These are phyloP conservation scores for Talaromyces sp. DNA, from an alignment of 2,329 filamentous ascomycete species.

Conservation along the genomic window DNA sequence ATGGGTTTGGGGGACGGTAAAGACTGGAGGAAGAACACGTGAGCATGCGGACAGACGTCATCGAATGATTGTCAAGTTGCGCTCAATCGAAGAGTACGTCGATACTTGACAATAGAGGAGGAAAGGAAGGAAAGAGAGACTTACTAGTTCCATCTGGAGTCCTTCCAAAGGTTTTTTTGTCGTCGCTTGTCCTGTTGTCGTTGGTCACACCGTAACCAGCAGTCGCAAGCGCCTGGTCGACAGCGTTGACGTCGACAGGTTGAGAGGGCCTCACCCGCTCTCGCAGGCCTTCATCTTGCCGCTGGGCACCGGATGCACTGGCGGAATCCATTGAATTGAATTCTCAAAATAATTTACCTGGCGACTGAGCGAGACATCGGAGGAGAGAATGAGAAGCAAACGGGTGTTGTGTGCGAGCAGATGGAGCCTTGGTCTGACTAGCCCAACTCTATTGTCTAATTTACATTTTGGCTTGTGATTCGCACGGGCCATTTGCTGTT, in stretches of 20 bases:
- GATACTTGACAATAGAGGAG: neutral
- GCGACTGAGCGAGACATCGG: neutral
- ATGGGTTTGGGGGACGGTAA: slow-evolving; percentile 91
- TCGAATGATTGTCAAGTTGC: neutral
- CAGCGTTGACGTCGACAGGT: slow-evolving; percentile 42
- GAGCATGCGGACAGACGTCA: slow-evolving; percentile 21
- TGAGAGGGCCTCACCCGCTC: slow-evolving; percentile 44
- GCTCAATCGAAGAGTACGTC: neutral
- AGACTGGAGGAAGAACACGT: slow-evolving; percentile 59
- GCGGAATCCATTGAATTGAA: slow-evolving; percentile 34
- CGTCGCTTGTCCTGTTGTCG: slow-evolving; percentile 48
- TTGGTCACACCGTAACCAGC: slow-evolving; percentile 36
- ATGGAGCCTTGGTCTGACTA: neutral
- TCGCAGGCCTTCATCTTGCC: slow-evolving; percentile 41
- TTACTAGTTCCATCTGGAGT: slow-evolving; percentile 87
- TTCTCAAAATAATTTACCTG: neutral
- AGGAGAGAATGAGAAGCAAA: neutral
- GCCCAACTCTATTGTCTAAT: neutral
- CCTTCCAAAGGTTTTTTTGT: slow-evolving; percentile 81
- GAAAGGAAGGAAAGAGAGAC: slow-evolving; percentile 34
- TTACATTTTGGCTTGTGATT: slow-evolving; percentile 3
- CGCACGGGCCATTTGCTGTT: neutral
- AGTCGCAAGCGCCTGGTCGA: slow-evolving; percentile 42
- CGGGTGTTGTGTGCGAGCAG: neutral
- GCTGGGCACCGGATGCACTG: slow-evolving; percentile 37